A percentile compares a stretch with the other conserved stretches of the same genome.
Evolutionary conservation across 305 asterid species (phyloP).

Genomic region (Coffea humblotiana): DNA sequence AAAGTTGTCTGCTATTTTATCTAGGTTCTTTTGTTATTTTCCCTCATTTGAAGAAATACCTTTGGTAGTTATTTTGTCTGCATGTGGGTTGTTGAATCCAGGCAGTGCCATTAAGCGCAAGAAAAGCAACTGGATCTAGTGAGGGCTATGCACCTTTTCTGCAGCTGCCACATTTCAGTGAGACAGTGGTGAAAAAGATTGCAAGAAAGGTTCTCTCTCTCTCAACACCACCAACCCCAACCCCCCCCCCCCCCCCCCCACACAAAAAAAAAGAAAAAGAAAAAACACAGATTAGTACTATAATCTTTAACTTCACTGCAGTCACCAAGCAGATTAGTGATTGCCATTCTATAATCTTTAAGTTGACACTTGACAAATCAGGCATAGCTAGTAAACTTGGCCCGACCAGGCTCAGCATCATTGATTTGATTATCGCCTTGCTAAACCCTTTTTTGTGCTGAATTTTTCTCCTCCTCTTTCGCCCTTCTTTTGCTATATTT

Average conservation of each 20-base stretch:
- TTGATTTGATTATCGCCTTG: background rate
- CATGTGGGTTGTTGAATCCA: slow-evolving; percentile 31
- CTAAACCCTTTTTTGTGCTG: background rate
- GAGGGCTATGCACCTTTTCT: slow-evolving; percentile 97
- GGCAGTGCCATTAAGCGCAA: slow-evolving; percentile 94
- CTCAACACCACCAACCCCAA: background rate
- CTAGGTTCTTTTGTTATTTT: background rate
- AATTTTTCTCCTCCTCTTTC: background rate
- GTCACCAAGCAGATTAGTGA: background rate
- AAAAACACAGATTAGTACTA: no score
- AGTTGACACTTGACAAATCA: background rate
- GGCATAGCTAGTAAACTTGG: background rate
- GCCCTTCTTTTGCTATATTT: slow-evolving; percentile 5
- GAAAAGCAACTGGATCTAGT: slow-evolving; percentile 74
- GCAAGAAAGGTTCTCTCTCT: slow-evolving; percentile 74
- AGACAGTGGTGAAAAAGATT: slow-evolving; percentile 77
- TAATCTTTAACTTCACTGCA: no score
- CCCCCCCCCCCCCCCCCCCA: no score
- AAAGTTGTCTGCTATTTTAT: background rate
- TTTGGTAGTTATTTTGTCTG: background rate
- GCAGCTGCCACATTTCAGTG: slow-evolving; percentile 98
- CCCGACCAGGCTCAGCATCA: background rate
- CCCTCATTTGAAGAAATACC: background rate
- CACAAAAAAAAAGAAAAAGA: no score
- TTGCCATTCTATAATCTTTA: background rate